These are phyloP conservation scores for Epichloe sp. DNA, from an alignment of 2,329 filamentous ascomycete species.

Conservation along the genomic window DNA sequence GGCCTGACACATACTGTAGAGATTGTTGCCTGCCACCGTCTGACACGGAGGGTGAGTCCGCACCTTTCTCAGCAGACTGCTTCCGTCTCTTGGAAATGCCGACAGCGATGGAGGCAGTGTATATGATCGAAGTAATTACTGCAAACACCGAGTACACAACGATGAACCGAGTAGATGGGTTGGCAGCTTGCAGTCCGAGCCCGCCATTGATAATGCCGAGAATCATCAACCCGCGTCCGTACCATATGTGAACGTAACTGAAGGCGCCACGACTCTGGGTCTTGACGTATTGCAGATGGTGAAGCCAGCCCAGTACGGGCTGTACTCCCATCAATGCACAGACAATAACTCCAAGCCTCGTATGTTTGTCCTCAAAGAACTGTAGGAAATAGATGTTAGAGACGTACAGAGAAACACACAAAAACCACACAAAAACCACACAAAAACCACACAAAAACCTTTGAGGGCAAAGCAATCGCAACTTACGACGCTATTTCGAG, in stretches of 20 bases:
- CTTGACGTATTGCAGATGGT: constrained; percentile 41
- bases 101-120: constrained; percentile 18
- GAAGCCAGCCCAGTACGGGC: constrained; percentile 42
- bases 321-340: constrained; percentile 42
- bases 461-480: neutral
- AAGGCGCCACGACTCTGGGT: constrained; percentile 33
- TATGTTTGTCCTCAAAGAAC: constrained; percentile 41
- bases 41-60: neutral
- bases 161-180: constrained; percentile 26
- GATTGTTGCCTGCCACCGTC: neutral
- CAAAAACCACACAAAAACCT: too few species aligned
- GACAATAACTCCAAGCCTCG: constrained; percentile 41
- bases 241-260: constrained; percentile 49
- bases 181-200: constrained; percentile 40
- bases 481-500: constrained; percentile 29
- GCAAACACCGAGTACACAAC: constrained; percentile 45
- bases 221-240: constrained; percentile 43
- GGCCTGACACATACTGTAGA: neutral
- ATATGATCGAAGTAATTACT: constrained; percentile 32
- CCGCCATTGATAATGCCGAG: constrained; percentile 52
- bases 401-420: neutral
- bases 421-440: neutral
- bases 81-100: neutral
- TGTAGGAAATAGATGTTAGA: constrained; percentile 14
- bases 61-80: neutral